Evolutionary conservation across 495 filamentous ascomycete species (phyloP), one percentile per base, ranked within the genome.

Genomic region (Aspergillus olivimuriae): DNA sequence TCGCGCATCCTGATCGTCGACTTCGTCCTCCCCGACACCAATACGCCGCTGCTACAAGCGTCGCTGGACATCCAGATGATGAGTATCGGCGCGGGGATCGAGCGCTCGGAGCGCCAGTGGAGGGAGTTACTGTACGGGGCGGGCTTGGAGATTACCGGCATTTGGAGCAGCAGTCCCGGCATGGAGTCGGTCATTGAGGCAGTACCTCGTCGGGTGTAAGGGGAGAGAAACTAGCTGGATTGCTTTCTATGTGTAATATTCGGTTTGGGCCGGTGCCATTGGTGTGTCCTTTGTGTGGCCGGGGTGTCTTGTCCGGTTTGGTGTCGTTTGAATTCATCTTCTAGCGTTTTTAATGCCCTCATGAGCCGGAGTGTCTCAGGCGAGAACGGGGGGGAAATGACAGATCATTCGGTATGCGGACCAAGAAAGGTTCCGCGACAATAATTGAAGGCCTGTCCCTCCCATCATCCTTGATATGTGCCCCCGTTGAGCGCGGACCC

Each of bases 21-120:
- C 37, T 61, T 59, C 40, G 65, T 70, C 1, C 53, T 70, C n/a
- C 52, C 66, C 0, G 60, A 70, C 33, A 62, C 52, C 4, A 35
- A 61, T 2, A 36, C 56, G 0, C 56, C 64, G 17, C 48, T 66
- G 15, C 44, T 65, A 34, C 60, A 65, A 34, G 55, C 62, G 1
- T 61, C 63, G 0, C 35, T 70, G n/a, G 66, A 70, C 46, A 67
- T 70, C 31, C 66, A 68, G 48, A 70, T 70, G 66, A 63, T 70
- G 63, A 65, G 62, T 33, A 64, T 70, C 32, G 63, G 64, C 4
- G 56, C 65, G 1, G 68, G 68, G 1, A 52, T 65, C 0, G 66
- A 69, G 45, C 50, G 66, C n/a, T 66, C 66, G 0, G 60, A 66
- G 38, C 32, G 46, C 2, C 61, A 69, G 31, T 71, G 68, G 68